Conservation (phyloP, 116 monocot species). For the Posidonia oceanica region DNA sequence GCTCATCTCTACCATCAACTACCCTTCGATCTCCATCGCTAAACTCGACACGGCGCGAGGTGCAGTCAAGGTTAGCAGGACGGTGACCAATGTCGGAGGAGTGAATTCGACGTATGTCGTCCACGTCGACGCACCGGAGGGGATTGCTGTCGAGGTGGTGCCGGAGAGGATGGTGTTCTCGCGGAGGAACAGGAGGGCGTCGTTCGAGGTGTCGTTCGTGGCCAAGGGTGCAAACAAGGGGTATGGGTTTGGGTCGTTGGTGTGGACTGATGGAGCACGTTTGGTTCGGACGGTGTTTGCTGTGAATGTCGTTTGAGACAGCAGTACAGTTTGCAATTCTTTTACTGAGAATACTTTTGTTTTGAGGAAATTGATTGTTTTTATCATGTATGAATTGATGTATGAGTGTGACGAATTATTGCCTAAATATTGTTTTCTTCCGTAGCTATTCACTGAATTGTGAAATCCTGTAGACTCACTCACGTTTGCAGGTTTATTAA, state of each 20-base stretch:
- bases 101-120: slow-evolving; percentile 46
- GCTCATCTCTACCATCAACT: slow-evolving; percentile 51
- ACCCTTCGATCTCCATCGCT: slow-evolving; percentile 75
- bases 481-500: too few species aligned
- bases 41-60: slow-evolving; percentile 18
- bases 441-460: too few species aligned
- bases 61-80: slow-evolving; percentile 29
- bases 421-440: too few species aligned
- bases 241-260: slow-evolving; percentile 53
- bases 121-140: slow-evolving; percentile 39
- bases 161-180: slow-evolving; percentile 53
- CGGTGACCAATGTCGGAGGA: slow-evolving; percentile 66
- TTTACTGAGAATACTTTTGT: too few species aligned
- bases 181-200: slow-evolving; percentile 29
- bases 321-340: neutral
- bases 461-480: too few species aligned
- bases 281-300: slow-evolving; percentile 51
- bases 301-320: slow-evolving; percentile 31
- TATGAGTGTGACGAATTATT: too few species aligned
- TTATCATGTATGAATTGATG: too few species aligned
- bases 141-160: slow-evolving; percentile 43
- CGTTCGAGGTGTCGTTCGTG: slow-evolving; percentile 56
- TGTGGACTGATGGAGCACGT: slow-evolving; percentile 71
- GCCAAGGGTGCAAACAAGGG: slow-evolving; percentile 35
- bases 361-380: too few species aligned